Percentiles rank a stretch among this genome's conserved stretches.
phyloP scores from a whole-genome alignment of 345 rosid genomes.

The Pugionium cornutum region DNA sequence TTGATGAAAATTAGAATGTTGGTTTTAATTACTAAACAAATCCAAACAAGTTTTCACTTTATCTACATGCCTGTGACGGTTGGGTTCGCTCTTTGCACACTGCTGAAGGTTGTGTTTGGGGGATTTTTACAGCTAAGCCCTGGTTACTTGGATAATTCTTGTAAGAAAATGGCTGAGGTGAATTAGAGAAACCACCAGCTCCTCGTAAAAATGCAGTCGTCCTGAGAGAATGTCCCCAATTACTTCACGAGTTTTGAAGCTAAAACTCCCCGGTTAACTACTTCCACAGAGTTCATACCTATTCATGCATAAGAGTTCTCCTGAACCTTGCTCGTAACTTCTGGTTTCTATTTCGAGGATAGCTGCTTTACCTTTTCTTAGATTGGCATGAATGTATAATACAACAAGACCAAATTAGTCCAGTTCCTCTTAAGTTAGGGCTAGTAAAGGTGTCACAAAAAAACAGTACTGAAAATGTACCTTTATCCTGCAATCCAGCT shows the following conservation, averaged over 20 bases:
- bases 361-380: conserved; percentile 77
- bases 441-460: neutral
- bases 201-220: conserved; percentile 66
- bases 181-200: conserved; percentile 90
- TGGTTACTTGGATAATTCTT: conserved; percentile 64
- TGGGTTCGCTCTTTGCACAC: conserved; percentile 67
- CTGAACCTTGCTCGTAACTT: conserved; percentile 70
- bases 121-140: conserved; percentile 62
- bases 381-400: neutral
- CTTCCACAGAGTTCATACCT: conserved; percentile 48
- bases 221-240: conserved; percentile 44
- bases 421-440: neutral
- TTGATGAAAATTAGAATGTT: neutral
- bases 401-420: neutral
- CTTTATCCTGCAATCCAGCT: conserved; percentile 96
- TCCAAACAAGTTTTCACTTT: conserved; percentile 1
- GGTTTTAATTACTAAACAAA: neutral
- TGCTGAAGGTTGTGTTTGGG: conserved; percentile 60
- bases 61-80: conserved; percentile 76
- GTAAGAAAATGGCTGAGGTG: conserved; percentile 70
- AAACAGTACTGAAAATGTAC: conserved; percentile 34
- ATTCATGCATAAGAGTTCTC: conserved; percentile 73
- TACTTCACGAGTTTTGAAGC: conserved; percentile 6
- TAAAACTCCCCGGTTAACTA: neutral
- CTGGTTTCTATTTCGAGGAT: conserved; percentile 72